Conservation (phyloP, 371 early-diverging fungal genomes). For the Zychaea mexicana region DNA sequence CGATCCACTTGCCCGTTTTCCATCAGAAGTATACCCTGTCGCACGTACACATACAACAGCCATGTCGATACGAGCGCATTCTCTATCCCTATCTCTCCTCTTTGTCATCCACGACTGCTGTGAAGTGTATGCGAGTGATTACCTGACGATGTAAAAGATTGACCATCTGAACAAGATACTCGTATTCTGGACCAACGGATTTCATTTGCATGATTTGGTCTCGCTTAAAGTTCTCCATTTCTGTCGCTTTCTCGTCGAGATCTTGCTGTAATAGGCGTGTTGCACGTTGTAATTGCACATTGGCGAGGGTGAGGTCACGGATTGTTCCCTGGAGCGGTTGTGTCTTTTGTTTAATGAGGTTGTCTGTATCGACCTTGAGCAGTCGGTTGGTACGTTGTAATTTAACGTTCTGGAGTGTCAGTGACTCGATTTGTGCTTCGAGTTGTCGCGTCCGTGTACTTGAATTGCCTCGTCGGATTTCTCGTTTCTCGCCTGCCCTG, state of each 20-base stretch:
- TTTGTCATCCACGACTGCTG: no score
- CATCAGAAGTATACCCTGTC: no score
- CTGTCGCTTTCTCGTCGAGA: conserved; percentile 36
- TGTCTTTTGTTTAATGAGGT: conserved; percentile 51
- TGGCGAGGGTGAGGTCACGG: conserved; percentile 37
- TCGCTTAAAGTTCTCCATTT: conserved; percentile 17
- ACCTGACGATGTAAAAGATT: conserved; percentile 51
- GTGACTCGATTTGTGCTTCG: conserved; percentile 46
- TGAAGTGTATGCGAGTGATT: no score
- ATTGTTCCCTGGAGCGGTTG: conserved; percentile 44
- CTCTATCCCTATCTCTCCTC: no score
- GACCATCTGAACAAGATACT: conserved; percentile 55
- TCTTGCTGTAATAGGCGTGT: conserved; percentile 45
- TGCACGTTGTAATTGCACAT: conserved; percentile 48
- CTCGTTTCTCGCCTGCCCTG: conserved; percentile 14
- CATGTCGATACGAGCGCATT: no score
- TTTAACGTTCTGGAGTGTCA: conserved; percentile 52
- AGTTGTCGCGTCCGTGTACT: conserved; percentile 44
- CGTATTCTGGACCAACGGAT: conserved; percentile 54
- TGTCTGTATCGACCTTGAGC: conserved; percentile 52
- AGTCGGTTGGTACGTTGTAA: conserved; percentile 51
- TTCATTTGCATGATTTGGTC: conserved; percentile 50
- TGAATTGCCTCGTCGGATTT: conserved; percentile 44
- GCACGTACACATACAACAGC: no score
- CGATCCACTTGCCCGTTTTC: no score